Conservation (phyloP, 176 grass and related monocot species). For the Poa pratensis region DNA sequence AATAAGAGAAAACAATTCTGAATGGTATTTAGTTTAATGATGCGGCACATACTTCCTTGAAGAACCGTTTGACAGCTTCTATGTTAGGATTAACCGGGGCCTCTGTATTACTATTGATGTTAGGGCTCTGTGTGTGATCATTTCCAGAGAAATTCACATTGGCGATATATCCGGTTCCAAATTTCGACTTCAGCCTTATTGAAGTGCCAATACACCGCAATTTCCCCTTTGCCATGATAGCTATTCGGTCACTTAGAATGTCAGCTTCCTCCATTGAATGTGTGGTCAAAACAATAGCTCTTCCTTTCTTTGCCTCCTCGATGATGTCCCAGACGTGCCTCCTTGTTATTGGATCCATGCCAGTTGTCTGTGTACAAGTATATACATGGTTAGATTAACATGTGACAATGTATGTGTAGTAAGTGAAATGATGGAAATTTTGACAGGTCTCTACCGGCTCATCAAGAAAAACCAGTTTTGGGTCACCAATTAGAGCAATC, state of each 20-base stretch:
- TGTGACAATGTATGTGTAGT: conserved; percentile 7
- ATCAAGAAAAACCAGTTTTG: conserved; percentile 93
- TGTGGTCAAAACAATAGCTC: conserved; percentile 95
- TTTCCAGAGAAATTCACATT: conserved; percentile 87
- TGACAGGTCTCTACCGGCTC: conserved; percentile 72
- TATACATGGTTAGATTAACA: conserved; percentile 38
- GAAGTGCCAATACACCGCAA: conserved; percentile 92
- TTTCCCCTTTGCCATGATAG: conserved; percentile 98
- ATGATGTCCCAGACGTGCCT: conserved; percentile 98
- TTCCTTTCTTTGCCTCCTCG: conserved; percentile 93
- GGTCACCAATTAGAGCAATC: conserved; percentile 89
- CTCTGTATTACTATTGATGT: conserved; percentile 30
- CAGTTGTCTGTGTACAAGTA: conserved; percentile 69
- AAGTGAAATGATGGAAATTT: not conserved
- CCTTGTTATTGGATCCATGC: conserved; percentile 99
- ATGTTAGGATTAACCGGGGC: conserved; percentile 51
- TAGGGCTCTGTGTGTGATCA: conserved; percentile 54
- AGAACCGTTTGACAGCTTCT: conserved; percentile 77
- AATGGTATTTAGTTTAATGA: conserved; percentile 23
- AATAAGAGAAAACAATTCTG: not conserved
- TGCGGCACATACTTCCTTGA: conserved; percentile 73
- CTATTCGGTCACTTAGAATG: conserved; percentile 90
- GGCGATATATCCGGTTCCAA: conserved; percentile 88
- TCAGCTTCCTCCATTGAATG: conserved; percentile 99
- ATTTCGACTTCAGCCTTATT: conserved; percentile 92